Conservation (phyloP, 2,329 filamentous ascomycete species). For the Fusarium haematococcum region DNA sequence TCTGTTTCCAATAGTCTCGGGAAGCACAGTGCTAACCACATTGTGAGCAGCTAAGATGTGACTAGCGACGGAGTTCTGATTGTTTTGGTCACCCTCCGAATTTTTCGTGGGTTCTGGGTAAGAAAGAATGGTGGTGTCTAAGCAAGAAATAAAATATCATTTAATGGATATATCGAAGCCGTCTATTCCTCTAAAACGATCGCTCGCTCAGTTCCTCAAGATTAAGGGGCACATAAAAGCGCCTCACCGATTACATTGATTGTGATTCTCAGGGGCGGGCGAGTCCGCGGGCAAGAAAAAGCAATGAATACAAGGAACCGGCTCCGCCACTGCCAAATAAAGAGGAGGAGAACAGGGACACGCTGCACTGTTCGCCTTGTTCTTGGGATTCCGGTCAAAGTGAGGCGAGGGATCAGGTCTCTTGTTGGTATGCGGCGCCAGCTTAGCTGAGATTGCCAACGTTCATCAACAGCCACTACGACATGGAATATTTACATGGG, state of each 20-base stretch:
- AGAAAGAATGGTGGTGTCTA: neutral
- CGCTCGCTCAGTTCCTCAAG: neutral
- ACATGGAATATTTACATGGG: no score
- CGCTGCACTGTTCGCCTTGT: neutral
- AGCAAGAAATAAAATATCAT: neutral
- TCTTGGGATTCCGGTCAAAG: neutral
- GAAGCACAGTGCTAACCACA: neutral
- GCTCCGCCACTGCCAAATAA: neutral
- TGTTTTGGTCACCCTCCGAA: neutral
- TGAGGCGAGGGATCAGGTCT: neutral
- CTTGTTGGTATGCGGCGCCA: no score
- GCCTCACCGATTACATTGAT: neutral
- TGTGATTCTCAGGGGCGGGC: neutral
- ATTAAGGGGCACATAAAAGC: neutral
- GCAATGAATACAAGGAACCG: neutral
- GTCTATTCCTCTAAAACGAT: neutral
- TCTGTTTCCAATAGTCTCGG: neutral
- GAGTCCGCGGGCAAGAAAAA: neutral
- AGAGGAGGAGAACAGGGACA: neutral
- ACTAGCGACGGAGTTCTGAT: neutral
- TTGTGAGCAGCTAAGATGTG: neutral
- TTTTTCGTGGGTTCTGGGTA: neutral
- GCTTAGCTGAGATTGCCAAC: no score
- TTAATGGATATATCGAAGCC: neutral
- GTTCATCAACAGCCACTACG: no score